Percentiles rank a stretch among this genome's conserved stretches.
phyloP scores from a whole-genome alignment of 441 rosid species.

The Croton laevigatus region DNA sequence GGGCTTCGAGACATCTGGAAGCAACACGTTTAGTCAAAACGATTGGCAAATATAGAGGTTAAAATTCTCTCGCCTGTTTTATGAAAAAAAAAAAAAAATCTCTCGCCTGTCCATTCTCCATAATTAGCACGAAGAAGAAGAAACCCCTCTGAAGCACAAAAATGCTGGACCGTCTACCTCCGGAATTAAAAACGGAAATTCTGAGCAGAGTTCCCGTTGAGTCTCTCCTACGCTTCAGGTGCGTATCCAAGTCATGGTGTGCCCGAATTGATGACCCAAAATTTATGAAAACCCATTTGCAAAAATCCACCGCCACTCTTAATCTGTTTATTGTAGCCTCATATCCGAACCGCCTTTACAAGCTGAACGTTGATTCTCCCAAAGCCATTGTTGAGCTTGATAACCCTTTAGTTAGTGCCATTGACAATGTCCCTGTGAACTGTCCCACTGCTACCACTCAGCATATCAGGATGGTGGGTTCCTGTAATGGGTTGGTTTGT shows the following conservation, averaged over 20 bases:
- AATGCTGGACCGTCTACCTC: not conserved
- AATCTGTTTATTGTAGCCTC: not conserved
- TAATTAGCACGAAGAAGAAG: not conserved
- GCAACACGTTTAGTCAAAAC: too few relatives aligned
- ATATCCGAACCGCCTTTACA: not conserved
- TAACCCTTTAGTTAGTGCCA: not conserved
- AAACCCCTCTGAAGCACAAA: not conserved
- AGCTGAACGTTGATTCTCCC: not conserved
- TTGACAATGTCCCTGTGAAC: not conserved
- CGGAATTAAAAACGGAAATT: not conserved
- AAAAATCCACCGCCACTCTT: not conserved
- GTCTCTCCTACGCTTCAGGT: conserved; percentile 5
- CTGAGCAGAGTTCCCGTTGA: not conserved
- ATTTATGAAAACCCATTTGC: conserved; percentile 11
- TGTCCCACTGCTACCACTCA: not conserved
- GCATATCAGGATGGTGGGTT: conserved; percentile 12
- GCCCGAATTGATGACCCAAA: not conserved
- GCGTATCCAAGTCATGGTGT: conserved; percentile 14
- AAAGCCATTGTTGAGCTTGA: not conserved
- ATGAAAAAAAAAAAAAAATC: too few relatives aligned
- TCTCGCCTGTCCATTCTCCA: too few relatives aligned
- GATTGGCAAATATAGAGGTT: too few relatives aligned
- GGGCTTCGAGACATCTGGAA: too few relatives aligned
- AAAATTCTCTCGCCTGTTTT: too few relatives aligned
- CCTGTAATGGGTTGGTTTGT: conserved; percentile 17